Evolutionary conservation across 805 yeast genomes (phyloP), one percentile per base, ranked within the genome.

Genomic region (Wickerhamomyces silvicola): DNA sequence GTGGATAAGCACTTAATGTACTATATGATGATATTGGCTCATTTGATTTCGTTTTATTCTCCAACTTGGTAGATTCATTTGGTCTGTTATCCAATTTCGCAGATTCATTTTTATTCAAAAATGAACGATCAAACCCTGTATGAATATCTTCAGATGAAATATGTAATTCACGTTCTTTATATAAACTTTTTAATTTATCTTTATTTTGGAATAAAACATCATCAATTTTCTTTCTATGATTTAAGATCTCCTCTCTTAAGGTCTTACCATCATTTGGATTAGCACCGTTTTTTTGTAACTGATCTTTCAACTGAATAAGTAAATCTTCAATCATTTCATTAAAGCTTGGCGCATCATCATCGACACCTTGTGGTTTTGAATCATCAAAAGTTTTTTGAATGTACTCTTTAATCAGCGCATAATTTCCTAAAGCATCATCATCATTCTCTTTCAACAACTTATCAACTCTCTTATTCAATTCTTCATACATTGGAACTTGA

Each of bases 321-420:
- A 94, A 67, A 54, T 86, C 94, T 54, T 83, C 94, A 30, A 90
- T 76, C 97, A 90, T 88, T 50, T 87, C 97, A 52, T 81, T 82
- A 52, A 84, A 88, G 2, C 87, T 72, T 15, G 87, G 60, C 59
- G 64, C 56, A 59, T 68, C 55, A 41, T 59, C 60, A 50, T 70
- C 60, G 48, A 60, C 70, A 19, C 60, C 60, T 10, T 56, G 61
- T 32, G 81, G 76, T 48, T 68, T 78, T 45, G 80, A 85, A 23
- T 66, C 59, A 51, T 81, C 87, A 49, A 79, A 83, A 13, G 68
- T 60, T 2, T 57, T 51, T 35, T 66, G 57, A 31, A 83, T 53
- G 39, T 56, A 69, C 17, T 55, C 50, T 47, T 68, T 63, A 32
- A 75, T 45, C 3, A 44, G 42, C 3, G 41, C 42, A 27, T 41